Conservation (phyloP, 2,329 filamentous ascomycete species). For the Calonectria naviculata region DNA sequence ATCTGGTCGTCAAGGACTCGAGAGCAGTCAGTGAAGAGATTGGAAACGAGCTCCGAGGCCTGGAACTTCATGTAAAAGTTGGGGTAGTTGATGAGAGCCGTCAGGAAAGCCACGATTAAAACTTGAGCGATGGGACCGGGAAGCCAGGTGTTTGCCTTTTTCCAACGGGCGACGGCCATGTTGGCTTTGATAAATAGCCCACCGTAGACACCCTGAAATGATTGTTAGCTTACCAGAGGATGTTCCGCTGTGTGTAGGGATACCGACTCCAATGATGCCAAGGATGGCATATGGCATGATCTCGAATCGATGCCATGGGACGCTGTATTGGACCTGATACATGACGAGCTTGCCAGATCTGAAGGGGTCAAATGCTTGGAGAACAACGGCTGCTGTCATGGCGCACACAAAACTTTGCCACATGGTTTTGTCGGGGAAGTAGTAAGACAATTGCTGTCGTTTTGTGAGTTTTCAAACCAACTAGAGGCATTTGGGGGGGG, state of each 20-base stretch:
- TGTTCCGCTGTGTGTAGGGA: background rate
- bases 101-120: conserved; percentile 80
- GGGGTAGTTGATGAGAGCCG: conserved; percentile 92
- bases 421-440: conserved; percentile 99
- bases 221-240: conserved; percentile 23
- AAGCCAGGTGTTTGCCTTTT: conserved; percentile 73
- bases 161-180: conserved; percentile 86
- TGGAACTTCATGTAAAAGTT: conserved; percentile 97
- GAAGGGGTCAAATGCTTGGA: conserved; percentile 95
- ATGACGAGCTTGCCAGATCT: conserved; percentile 94
- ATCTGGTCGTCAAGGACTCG: conserved; percentile 86
- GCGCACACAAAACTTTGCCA: conserved; percentile 99
- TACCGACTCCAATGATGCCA: conserved; percentile 79
- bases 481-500: too few relatives aligned
- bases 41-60: conserved; percentile 89
- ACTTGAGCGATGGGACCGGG: conserved; percentile 85
- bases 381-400: conserved; percentile 95
- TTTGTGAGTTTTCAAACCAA: conserved; percentile 20
- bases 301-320: conserved; percentile 94
- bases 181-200: conserved; percentile 96
- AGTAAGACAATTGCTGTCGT: conserved; percentile 88
- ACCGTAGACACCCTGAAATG: conserved; percentile 81
- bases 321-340: conserved; percentile 94
- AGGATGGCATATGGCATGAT: conserved; percentile 88
- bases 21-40: conserved; percentile 91